phyloP scores from a whole-genome alignment of 2,329 filamentous ascomycete genomes.

The Neonectria punicea region DNA sequence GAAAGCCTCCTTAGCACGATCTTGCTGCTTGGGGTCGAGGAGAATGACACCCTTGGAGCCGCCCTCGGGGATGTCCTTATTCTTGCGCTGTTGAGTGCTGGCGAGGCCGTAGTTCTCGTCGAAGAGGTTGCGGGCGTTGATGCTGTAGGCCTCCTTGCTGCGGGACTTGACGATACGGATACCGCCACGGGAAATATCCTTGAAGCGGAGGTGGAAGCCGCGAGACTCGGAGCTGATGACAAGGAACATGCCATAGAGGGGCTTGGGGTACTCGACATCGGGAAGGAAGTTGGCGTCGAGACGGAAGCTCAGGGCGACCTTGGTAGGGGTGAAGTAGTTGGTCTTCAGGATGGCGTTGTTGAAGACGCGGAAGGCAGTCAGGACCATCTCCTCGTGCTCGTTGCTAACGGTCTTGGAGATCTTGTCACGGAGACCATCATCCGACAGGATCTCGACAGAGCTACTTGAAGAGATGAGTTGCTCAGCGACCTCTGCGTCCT shows the following conservation, averaged over 20 bases:
- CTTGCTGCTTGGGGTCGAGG: slow-evolving; percentile 92
- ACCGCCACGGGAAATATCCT: slow-evolving; percentile 94
- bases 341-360: slow-evolving; percentile 95
- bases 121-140: slow-evolving; percentile 96
- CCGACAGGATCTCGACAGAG: slow-evolving; percentile 76
- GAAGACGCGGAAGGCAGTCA: slow-evolving; percentile 96
- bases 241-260: slow-evolving; percentile 97
- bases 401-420: slow-evolving; percentile 86
- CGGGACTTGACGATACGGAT: slow-evolving; percentile 99
- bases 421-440: slow-evolving; percentile 76
- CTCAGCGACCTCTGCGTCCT: slow-evolving; percentile 62
- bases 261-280: slow-evolving; percentile 90
- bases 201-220: slow-evolving; percentile 97
- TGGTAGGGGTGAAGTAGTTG: slow-evolving; percentile 97
- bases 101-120: slow-evolving; percentile 99
- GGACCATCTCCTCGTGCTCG: slow-evolving; percentile 97
- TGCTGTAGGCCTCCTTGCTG: slow-evolving; percentile 93
- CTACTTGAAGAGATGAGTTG: slow-evolving; percentile 65
- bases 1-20: slow-evolving; percentile 90
- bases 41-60: slow-evolving; percentile 98
- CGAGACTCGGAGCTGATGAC: slow-evolving; percentile 97
- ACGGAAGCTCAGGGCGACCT: slow-evolving; percentile 97
- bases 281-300: slow-evolving; percentile 91
- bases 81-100: slow-evolving; percentile 99
- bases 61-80: slow-evolving; percentile 99